These are phyloP conservation scores for Blastobotrys attinorum DNA, from an alignment of 805 yeast genomes.

Conservation along the genomic window DNA sequence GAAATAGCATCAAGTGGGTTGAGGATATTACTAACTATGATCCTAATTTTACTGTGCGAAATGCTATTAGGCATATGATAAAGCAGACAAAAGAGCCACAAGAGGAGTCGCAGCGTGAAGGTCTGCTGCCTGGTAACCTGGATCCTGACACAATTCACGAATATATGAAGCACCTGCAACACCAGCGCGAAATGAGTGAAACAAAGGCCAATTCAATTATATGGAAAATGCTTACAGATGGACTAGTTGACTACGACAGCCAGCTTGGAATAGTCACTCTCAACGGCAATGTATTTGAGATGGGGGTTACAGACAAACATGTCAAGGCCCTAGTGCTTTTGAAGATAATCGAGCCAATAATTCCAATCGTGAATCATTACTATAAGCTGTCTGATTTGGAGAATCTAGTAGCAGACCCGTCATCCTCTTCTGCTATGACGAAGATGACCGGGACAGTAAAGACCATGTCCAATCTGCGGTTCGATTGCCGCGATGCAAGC, in stretches of 20 bases:
- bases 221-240: background rate
- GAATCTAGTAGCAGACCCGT: too few relatives aligned
- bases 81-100: too few relatives aligned
- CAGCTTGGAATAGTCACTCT: background rate
- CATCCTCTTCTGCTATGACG: too few relatives aligned
- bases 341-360: background rate
- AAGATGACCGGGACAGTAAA: background rate
- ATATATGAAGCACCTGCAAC: background rate
- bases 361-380: constrained; percentile 1
- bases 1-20: constrained; percentile 45
- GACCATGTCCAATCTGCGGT: background rate
- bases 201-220: background rate
- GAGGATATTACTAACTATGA: constrained; percentile 63
- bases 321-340: background rate
- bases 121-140: background rate
- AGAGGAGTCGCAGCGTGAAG: too few relatives aligned
- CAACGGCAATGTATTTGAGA: background rate
- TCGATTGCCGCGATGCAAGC: background rate
- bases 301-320: background rate
- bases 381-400: constrained; percentile 1
- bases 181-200: background rate
- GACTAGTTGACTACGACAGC: background rate
- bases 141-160: background rate
- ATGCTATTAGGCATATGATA: constrained; percentile 38
- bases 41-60: constrained; percentile 47